Conservation (phyloP, 306 rosid species). For the Quercus variabilis region DNA sequence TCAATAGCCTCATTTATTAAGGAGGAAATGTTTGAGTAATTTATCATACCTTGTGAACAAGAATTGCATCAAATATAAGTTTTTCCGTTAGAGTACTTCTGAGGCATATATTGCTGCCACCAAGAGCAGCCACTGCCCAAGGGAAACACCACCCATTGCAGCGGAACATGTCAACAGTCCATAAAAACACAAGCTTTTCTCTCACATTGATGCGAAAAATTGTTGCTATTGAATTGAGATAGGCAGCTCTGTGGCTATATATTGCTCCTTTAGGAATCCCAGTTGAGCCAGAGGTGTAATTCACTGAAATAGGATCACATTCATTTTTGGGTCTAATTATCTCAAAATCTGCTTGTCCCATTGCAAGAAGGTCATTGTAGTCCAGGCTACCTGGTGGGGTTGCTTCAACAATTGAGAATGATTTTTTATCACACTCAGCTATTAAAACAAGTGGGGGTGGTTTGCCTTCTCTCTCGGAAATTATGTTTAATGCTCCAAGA, state of each 20-base stretch:
- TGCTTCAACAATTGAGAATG: constrained; percentile 2
- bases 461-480: constrained; percentile 31
- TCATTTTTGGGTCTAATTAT: constrained; percentile 37
- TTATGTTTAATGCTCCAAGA: constrained; percentile 31
- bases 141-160: constrained; percentile 90
- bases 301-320: constrained; percentile 68
- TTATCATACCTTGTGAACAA: constrained; percentile 25
- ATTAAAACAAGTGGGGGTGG: constrained; percentile 60
- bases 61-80: constrained; percentile 48
- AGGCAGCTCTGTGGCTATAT: constrained; percentile 72
- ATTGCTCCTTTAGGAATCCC: constrained; percentile 74
- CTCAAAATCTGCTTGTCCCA: constrained; percentile 32
- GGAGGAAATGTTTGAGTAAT: no score
- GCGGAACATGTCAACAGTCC: constrained; percentile 97
- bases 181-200: constrained; percentile 52
- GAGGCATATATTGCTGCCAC: constrained; percentile 75
- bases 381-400: constrained; percentile 31
- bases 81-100: constrained; percentile 36
- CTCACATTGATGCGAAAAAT: constrained; percentile 43
- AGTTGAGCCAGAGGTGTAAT: constrained; percentile 81
- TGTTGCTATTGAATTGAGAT: constrained; percentile 59
- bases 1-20: no score
- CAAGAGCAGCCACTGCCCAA: constrained; percentile 74
- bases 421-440: constrained; percentile 21
- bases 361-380: constrained; percentile 41